These are phyloP conservation scores for Fusarium solani-melongenae DNA, from an alignment of 2,329 filamentous ascomycete species.

Conservation along the genomic window DNA sequence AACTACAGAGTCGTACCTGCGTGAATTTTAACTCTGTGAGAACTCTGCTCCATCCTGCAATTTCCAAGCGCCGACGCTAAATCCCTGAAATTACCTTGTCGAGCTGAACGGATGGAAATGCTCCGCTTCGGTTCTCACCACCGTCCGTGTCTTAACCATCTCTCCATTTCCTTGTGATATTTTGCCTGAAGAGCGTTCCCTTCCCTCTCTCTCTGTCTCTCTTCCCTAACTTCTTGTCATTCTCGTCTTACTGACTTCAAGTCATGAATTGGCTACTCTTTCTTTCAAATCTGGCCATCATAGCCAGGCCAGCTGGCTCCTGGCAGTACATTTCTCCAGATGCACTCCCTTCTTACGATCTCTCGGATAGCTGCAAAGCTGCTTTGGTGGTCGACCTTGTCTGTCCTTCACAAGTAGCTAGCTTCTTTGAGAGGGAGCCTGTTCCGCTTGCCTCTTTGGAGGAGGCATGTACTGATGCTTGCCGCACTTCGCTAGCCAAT, in stretches of 20 bases:
- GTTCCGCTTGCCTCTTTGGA: constrained; percentile 1
- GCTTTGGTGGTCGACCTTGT: not conserved
- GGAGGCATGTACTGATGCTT: not conserved
- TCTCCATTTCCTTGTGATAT: not conserved
- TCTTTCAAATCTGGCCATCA: not conserved
- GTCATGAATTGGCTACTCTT: not conserved
- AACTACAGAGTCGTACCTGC: not conserved
- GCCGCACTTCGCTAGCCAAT: not conserved
- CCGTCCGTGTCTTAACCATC: not conserved
- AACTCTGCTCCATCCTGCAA: not conserved
- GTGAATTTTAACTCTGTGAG: not conserved
- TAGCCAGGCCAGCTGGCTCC: not conserved
- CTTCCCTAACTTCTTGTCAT: not conserved
- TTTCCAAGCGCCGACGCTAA: not conserved
- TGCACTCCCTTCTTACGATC: not conserved
- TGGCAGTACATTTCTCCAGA: constrained; percentile 4
- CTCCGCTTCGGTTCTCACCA: not conserved
- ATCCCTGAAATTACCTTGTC: not conserved
- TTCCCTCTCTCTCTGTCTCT: not conserved
- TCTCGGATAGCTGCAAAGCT: not conserved
- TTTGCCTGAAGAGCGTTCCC: not conserved
- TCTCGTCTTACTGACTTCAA: not conserved
- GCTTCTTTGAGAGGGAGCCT: constrained; percentile 1
- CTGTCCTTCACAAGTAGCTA: not conserved
- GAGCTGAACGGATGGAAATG: not conserved